Conservation (phyloP, 116 monocot species). For the Dioscorea cayenensis region DNA sequence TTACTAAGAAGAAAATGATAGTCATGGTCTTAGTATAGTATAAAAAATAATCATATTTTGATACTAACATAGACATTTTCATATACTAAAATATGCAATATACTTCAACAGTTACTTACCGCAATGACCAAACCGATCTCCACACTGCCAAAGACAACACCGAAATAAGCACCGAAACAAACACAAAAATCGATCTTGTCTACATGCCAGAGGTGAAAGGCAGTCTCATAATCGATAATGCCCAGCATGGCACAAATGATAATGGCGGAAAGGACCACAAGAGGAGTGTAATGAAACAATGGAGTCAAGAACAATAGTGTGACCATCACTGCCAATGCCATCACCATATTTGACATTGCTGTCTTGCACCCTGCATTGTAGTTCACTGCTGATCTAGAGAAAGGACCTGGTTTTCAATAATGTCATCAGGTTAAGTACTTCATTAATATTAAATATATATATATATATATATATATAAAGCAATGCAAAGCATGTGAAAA, state of each 20-base stretch:
- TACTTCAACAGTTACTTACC: conserved; percentile 13
- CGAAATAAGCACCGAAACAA: conserved; percentile 71
- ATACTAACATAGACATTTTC: too few species aligned
- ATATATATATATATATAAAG: too few species aligned
- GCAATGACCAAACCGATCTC: conserved; percentile 78
- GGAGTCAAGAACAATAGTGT: conserved; percentile 81
- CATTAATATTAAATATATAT: too few species aligned
- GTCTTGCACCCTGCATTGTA: conserved; percentile 95
- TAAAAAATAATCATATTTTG: too few species aligned
- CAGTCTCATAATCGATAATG: conserved; percentile 69
- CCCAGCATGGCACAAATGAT: conserved; percentile 87
- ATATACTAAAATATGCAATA: too few species aligned
- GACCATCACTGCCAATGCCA: conserved; percentile 82
- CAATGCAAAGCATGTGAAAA: too few species aligned
- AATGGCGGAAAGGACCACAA: conserved; percentile 85
- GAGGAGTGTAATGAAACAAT: conserved; percentile 87
- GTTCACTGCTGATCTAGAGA: conserved; percentile 91
- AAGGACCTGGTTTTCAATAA: conserved; percentile 55
- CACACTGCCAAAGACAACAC: conserved; percentile 86
- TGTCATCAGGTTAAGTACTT: too few species aligned
- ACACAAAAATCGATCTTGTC: conserved; percentile 93
- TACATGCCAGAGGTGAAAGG: conserved; percentile 71
- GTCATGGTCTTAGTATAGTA: too few species aligned
- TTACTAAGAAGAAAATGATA: too few species aligned
- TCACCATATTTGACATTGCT: conserved; percentile 81